These are phyloP conservation scores for Nakazawaea anatomiae DNA, from an alignment of 805 yeast species.

Conservation along the genomic window DNA sequence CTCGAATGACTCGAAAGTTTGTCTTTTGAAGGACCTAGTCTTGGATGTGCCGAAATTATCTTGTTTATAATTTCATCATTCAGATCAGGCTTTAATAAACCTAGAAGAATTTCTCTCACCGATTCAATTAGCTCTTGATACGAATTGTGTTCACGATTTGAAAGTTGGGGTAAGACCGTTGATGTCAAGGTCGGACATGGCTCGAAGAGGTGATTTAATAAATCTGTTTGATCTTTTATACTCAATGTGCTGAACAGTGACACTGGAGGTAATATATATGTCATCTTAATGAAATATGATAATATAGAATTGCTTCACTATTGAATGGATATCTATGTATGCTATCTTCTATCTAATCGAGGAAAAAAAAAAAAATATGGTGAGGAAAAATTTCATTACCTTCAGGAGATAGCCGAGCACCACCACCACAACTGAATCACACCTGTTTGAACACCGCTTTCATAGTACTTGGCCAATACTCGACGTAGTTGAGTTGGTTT, in stretches of 20 bases:
- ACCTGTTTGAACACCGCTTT: constrained; percentile 42
- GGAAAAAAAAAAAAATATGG: neutral
- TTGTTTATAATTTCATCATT: constrained; percentile 16
- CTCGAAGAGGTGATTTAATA: constrained; percentile 58
- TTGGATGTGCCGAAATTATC: constrained; percentile 88
- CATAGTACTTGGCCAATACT: constrained; percentile 59
- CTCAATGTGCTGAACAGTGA: constrained; percentile 17
- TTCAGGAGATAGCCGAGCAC: constrained; percentile 9
- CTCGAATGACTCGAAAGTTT: constrained; percentile 60
- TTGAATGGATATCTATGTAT: neutral
- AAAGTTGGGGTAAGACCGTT: constrained; percentile 27
- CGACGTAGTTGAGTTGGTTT: constrained; percentile 59
- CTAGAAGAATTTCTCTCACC: constrained; percentile 32
- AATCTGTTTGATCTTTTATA: constrained; percentile 24
- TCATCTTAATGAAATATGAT: neutral
- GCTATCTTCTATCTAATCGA: neutral
- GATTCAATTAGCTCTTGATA: constrained; percentile 39
- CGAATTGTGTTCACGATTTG: constrained; percentile 14
- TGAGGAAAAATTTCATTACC: neutral
- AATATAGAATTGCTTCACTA: neutral
- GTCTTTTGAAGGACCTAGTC: constrained; percentile 61
- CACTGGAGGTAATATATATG: constrained; percentile 27
- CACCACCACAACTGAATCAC: constrained; percentile 9
- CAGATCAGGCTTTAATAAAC: constrained; percentile 8
- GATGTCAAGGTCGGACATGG: constrained; percentile 46